Evolutionary conservation across 208 protist genomes (phyloP).

Genomic region (Leishmania gerbilli): DNA sequence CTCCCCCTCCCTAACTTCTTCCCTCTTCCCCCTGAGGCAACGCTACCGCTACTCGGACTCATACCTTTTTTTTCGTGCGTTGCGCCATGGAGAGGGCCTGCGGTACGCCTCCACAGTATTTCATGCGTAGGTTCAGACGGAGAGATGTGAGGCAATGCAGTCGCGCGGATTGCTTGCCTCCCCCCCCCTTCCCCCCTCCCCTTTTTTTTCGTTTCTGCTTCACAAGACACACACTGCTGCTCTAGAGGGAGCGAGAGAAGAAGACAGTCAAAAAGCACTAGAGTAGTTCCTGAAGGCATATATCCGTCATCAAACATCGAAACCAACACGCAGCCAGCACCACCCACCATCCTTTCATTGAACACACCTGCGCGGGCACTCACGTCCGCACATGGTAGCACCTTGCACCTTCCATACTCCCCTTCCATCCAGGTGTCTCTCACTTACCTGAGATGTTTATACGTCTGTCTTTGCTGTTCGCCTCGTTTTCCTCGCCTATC

Average conservation of each 20-base stretch:
- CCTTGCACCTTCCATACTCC: not conserved
- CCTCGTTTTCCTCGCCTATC: not conserved
- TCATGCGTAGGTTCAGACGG: not conserved
- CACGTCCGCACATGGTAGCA: not conserved
- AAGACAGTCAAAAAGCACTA: not conserved
- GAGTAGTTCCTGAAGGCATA: not conserved
- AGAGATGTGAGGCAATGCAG: not conserved
- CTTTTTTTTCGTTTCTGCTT: not conserved
- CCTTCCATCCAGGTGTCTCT: not conserved
- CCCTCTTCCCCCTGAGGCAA: not conserved
- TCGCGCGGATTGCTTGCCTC: not conserved
- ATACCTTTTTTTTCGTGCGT: not conserved
- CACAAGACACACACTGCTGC: not conserved
- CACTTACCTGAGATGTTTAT: not conserved
- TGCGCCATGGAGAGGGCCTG: not conserved
- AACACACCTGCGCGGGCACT: not conserved
- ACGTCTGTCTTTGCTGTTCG: not conserved
- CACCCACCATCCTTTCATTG: not conserved
- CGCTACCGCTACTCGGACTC: not conserved
- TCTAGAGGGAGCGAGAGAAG: not conserved
- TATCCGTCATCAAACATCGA: not conserved
- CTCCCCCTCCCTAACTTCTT: not conserved
- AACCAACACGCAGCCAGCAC: not conserved
- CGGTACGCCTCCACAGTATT: not conserved
- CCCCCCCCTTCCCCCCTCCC: not conserved